Evolutionary conservation across 108 stramenopile species (phyloP), one percentile per base, ranked within the genome.

Genomic region (Nitzschia inconspicua): DNA sequence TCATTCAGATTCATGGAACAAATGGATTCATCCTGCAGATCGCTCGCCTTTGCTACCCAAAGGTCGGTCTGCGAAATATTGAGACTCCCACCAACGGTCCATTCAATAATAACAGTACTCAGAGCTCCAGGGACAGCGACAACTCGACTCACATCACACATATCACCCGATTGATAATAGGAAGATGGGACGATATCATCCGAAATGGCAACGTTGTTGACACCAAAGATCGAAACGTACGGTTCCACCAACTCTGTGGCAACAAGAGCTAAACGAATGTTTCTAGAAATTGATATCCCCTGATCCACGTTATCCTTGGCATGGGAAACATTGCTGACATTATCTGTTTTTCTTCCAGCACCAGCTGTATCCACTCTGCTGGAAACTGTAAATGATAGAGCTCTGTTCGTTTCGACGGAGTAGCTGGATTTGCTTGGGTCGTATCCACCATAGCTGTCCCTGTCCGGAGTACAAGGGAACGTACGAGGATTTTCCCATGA

Each of bases 311-410:
- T 37, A 16, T 83, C 68, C 14, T 75, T 36, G 22, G 59, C 41
- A 18, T 48, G 44, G 68, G 72, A 78, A 68, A 59, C 32, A 44
- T 75, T 42, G 18, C 93, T 92, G 53, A 95, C 63, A 24, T 46
- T 28, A 23, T 57, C 28, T 34, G 51, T 16, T 44, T 88, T 86
- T 5, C 62, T 42, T 52, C 79, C 46, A 48, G 80, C 82, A 4
- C 86, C 83, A 52, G 91, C 93, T 13, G 91, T 65, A 46, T 90
- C 43, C 77, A 94, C 88, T 41, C 90, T 94, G 58, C 91, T 84
- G 6, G 47, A 61, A 10, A 43, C 20, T 3, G 24, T 20, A 25
- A 61, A 20, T 7, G 60, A 22, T 11, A 61, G 19, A 0, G 79
- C 80, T 28, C 95, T 62, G 19, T 94, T 60, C 0, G 84, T 90